A percentile compares a stretch with the other conserved stretches of the same genome.
phyloP scores from a whole-genome alignment of 2,329 filamentous ascomycete genomes.

The Paecilomyces variotii region DNA sequence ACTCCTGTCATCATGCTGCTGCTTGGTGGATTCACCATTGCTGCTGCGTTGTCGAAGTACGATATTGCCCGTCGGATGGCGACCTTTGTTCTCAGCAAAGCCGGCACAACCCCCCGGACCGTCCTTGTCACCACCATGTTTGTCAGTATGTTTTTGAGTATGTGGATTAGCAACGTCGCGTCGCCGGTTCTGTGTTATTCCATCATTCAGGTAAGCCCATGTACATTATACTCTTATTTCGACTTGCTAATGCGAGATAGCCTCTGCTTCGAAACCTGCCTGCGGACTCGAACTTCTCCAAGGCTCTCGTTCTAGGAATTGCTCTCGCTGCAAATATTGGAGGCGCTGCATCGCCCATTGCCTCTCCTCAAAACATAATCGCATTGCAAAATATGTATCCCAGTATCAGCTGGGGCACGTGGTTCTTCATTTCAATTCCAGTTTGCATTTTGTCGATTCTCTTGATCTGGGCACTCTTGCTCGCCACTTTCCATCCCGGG shows the following conservation, averaged over 20 bases:
- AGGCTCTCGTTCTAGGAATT: slow-evolving; percentile 90
- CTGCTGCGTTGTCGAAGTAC: slow-evolving; percentile 90
- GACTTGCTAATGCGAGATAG: slow-evolving; percentile 32
- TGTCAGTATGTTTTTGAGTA: slow-evolving; percentile 92
- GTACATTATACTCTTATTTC: not conserved
- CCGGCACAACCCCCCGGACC: slow-evolving; percentile 78
- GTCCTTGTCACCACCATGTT: slow-evolving; percentile 98
- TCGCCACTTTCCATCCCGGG: slow-evolving; percentile 77
- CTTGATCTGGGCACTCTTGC: slow-evolving; percentile 79
- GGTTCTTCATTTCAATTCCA: slow-evolving; percentile 94
- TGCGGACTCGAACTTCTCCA: slow-evolving; percentile 84
- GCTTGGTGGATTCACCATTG: slow-evolving; percentile 90
- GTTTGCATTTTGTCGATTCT: slow-evolving; percentile 85
- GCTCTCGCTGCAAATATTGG: slow-evolving; percentile 92
- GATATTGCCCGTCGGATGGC: slow-evolving; percentile 97
- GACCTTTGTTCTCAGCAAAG: slow-evolving; percentile 91
- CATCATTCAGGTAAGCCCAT: slow-evolving; percentile 69
- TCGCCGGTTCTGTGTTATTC: slow-evolving; percentile 95
- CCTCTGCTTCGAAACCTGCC: slow-evolving; percentile 91
- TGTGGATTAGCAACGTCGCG: slow-evolving; percentile 98
- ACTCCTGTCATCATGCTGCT: slow-evolving; percentile 98
- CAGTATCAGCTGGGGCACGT: slow-evolving; percentile 82
- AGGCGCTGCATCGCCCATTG: slow-evolving; percentile 92
- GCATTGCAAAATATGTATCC: slow-evolving; percentile 93
- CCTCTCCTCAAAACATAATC: slow-evolving; percentile 94